phyloP scores from a whole-genome alignment of 2,329 filamentous ascomycete genomes.

The Dryadomyces quercivorus region DNA sequence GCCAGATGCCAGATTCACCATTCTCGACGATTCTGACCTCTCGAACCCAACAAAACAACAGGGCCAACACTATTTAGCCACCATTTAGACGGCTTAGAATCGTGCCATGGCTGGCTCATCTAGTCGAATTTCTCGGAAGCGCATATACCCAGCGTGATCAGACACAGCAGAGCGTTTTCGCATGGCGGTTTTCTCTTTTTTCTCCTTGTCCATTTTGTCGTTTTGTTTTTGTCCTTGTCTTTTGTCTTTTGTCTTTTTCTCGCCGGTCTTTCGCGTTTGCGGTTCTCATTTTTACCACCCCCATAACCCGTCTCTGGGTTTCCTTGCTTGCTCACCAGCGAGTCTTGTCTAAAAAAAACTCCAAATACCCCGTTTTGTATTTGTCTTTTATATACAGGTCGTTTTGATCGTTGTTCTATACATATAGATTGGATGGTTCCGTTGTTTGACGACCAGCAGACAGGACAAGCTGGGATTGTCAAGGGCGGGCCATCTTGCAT shows the following conservation, averaged over 20 bases:
- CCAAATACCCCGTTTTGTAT: constrained; percentile 1
- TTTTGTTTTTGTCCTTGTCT: not conserved
- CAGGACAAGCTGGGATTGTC: not conserved
- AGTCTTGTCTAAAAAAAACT: not conserved
- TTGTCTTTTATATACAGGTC: not conserved
- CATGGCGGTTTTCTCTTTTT: not conserved
- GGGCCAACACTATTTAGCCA: no score
- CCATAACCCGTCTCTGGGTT: not conserved
- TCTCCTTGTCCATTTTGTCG: not conserved
- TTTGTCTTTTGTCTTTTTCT: not conserved
- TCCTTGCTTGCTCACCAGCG: not conserved
- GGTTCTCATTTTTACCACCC: not conserved
- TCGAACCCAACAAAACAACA: no score
- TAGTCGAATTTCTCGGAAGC: not conserved
- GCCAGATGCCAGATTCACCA: not conserved
- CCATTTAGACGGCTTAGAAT: no score
- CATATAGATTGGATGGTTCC: constrained; percentile 4
- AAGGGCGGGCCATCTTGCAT: not conserved
- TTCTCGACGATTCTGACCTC: not conserved
- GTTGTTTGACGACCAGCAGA: not conserved
- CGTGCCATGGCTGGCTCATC: not conserved
- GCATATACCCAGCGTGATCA: not conserved
- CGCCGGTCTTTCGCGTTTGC: not conserved
- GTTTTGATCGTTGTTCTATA: not conserved
- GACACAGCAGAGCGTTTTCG: not conserved